phyloP scores from a whole-genome alignment of 2,329 filamentous ascomycete species.

The Paecilomyces fulvus region DNA sequence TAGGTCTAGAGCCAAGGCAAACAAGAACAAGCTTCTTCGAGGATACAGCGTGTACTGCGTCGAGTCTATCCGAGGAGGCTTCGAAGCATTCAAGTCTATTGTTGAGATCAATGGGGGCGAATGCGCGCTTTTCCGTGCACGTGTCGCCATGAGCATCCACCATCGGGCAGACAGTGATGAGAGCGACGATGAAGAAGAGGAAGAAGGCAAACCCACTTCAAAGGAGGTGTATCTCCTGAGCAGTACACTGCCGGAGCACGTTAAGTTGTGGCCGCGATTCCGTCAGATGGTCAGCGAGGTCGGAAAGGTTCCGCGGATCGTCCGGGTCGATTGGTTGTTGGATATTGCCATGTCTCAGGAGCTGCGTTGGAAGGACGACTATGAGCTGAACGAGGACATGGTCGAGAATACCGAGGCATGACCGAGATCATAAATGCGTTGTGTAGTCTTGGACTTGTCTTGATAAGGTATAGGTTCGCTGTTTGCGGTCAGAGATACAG shows the following conservation, averaged over 20 bases:
- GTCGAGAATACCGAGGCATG: conserved; percentile 15
- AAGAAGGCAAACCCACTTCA: conserved; percentile 51
- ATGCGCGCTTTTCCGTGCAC: conserved; percentile 67
- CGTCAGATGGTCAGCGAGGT: conserved; percentile 67
- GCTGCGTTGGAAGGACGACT: conserved; percentile 58
- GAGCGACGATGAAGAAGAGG: conserved; percentile 48
- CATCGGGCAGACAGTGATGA: conserved; percentile 25
- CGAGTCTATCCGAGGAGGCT: conserved; percentile 67
- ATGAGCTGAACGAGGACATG: conserved; percentile 36
- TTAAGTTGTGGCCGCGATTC: conserved; percentile 71
- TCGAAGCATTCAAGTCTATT: conserved; percentile 77
- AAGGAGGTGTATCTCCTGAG: conserved; percentile 80
- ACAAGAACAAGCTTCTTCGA: conserved; percentile 66
- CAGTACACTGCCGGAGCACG: conserved; percentile 58
- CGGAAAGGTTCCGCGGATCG: conserved; percentile 71
- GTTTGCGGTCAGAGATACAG: not conserved
- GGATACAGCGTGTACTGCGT: conserved; percentile 79
- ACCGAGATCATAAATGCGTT: conserved; percentile 7
- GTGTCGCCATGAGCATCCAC: conserved; percentile 57
- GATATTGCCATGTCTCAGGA: conserved; percentile 84
- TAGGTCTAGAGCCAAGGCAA: conserved; percentile 61
- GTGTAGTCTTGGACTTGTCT: conserved; percentile 2
- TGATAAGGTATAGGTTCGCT: not conserved
- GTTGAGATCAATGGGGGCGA: conserved; percentile 81
- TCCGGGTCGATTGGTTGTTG: conserved; percentile 81